A percentile compares a stretch with the other conserved stretches of the same genome.
These are phyloP conservation scores for Epichloe sp. DNA, from an alignment of 2,329 filamentous ascomycete genomes.

Conservation along the genomic window DNA sequence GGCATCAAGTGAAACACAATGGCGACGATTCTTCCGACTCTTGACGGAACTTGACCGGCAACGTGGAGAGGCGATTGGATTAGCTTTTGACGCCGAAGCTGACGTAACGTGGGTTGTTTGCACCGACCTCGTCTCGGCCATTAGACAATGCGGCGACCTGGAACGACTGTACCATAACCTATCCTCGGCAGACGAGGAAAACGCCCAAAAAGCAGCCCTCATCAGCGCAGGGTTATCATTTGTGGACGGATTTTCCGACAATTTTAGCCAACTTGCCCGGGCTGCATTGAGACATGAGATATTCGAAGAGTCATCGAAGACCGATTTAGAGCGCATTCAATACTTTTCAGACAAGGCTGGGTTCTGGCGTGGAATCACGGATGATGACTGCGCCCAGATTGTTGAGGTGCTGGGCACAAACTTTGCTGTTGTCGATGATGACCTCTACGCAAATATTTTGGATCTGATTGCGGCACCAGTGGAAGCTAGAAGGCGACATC, in stretches of 20 bases:
- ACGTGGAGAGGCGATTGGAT: slow-evolving; percentile 65
- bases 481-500: slow-evolving; percentile 31
- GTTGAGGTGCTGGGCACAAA: slow-evolving; percentile 53
- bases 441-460: slow-evolving; percentile 39
- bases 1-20: slow-evolving; percentile 64
- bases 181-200: slow-evolving; percentile 35
- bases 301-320: slow-evolving; percentile 57
- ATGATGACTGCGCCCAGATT: slow-evolving; percentile 67
- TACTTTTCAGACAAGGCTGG: slow-evolving; percentile 66
- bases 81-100: slow-evolving; percentile 58
- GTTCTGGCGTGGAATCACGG: slow-evolving; percentile 65
- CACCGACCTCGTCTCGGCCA: slow-evolving; percentile 65
- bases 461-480: slow-evolving; percentile 32
- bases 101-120: slow-evolving; percentile 75
- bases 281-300: slow-evolving; percentile 59
- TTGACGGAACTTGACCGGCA: slow-evolving; percentile 77
- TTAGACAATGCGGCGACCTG: slow-evolving; percentile 65
- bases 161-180: slow-evolving; percentile 66
- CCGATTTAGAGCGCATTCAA: slow-evolving; percentile 62
- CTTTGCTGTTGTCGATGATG: slow-evolving; percentile 43
- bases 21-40: slow-evolving; percentile 80
- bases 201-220: slow-evolving; percentile 44
- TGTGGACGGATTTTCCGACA: slow-evolving; percentile 54
- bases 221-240: slow-evolving; percentile 59
- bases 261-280: slow-evolving; percentile 54